Evolutionary conservation across 192 early-diverging fungal genomes (phyloP), one percentile per base, ranked within the genome.

Genomic region (Podila minutissima): DNA sequence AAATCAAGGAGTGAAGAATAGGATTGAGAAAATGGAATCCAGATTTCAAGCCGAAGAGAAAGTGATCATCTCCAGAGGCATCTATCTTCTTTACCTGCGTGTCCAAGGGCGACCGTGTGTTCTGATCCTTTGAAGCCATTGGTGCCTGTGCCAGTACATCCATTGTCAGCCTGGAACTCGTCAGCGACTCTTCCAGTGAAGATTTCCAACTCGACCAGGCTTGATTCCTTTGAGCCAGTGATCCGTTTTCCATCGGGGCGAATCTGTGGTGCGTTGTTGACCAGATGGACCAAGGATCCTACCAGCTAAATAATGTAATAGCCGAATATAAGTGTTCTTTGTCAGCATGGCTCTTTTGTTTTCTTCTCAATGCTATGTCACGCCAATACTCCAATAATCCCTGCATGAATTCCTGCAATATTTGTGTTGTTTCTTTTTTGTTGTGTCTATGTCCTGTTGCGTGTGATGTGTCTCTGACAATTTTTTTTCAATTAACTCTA

Each of bases 201-300:
- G 11, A 81, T 69, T 1, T 73, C 67, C 13, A 81, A 55, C 37
- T 81, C 77, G 6, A 81, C 37, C 3, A 81, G 66, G 51, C 71
- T 68, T 4, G 71, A 69, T 26, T 62, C 65, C 28, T 73, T 72
- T 1, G 64, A 31, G 17, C 77, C 77, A 4, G 71, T 73, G 24
- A 81, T 81, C 46, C 77, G 24, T 35, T 73, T 81, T 1, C 70
- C 71, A 28, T 81, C 77, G 0, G 77, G 67, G 3, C 67, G 66
- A 24, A 81, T 81, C 62, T 73, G 77, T 24, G 77, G 71, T 26
- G 74, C 62, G 38, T 71, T 78, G 50, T 26, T 69, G 33, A 81
- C 71, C 31, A 81, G 58, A 22, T 72, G 46, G 9, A 68, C 63
- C 15, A 81, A 48, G 2, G 71, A 69, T 35, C 71, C 77, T 13